Percentiles rank a stretch among this genome's conserved stretches.
Evolutionary conservation across 441 rosid genomes (phyloP).

Genomic region (Syzygium malaccense): DNA sequence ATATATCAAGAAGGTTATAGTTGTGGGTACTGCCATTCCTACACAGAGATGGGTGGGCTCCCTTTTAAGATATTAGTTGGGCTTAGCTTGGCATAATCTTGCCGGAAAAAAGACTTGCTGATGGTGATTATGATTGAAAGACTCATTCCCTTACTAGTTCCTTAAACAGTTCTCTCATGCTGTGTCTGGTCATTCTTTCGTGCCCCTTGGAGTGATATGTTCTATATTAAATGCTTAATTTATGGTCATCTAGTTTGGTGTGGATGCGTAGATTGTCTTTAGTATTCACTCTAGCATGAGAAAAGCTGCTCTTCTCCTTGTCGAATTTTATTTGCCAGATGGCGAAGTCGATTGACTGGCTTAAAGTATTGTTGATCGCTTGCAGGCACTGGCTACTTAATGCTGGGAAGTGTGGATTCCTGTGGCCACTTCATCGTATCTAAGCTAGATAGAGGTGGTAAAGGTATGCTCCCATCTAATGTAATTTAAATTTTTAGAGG

Average conservation of each 20-base stretch:
- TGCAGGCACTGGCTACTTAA: slow-evolving; percentile 36
- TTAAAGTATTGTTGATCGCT: background rate
- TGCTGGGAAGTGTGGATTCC: slow-evolving; percentile 64
- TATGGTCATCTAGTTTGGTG: background rate
- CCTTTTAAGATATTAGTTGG: background rate
- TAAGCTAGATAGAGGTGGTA: slow-evolving; percentile 33
- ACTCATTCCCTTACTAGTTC: background rate
- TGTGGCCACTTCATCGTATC: slow-evolving; percentile 63
- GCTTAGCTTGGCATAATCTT: background rate
- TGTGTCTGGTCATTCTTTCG: background rate
- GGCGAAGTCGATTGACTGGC: background rate
- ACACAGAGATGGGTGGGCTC: background rate
- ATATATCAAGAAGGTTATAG: background rate
- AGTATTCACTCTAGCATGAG: background rate
- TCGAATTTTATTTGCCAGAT: background rate
- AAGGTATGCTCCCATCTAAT: slow-evolving; percentile 23
- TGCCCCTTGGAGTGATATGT: background rate
- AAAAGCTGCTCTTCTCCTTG: background rate
- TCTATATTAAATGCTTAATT: background rate
- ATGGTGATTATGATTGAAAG: background rate
- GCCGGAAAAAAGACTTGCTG: background rate
- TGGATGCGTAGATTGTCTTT: background rate
- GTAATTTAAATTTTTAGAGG: background rate
- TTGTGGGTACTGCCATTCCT: background rate
- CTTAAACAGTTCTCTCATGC: background rate